Evolutionary conservation across 2,329 filamentous ascomycete genomes (phyloP).

Genomic region (Fusarium subglutinans): DNA sequence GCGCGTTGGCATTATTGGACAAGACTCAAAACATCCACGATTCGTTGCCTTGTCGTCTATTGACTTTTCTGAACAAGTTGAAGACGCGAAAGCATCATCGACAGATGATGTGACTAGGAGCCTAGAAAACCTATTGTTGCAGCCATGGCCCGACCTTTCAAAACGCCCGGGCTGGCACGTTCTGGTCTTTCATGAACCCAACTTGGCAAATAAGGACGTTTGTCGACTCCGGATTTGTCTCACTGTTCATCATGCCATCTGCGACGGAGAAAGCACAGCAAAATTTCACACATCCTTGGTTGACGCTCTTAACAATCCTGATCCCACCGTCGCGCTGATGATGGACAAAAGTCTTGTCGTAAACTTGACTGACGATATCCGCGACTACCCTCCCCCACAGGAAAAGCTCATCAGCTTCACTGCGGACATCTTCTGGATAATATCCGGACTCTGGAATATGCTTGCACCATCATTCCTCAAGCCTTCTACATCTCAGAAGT

Average conservation of each 20-base stretch:
- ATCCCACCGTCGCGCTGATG: neutral
- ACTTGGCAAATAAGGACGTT: neutral
- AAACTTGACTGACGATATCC: neutral
- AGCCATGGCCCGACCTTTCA: neutral
- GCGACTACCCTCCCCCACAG: neutral
- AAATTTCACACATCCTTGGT: neutral
- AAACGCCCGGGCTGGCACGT: neutral
- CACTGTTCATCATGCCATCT: neutral
- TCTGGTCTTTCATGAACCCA: neutral
- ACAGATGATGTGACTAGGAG: too few relatives aligned
- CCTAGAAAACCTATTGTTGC: neutral
- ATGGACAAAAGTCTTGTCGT: neutral
- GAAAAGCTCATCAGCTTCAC: neutral
- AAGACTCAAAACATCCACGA: neutral
- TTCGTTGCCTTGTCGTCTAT: neutral
- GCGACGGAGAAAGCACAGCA: neutral
- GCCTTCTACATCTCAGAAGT: neutral
- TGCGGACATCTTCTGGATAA: neutral
- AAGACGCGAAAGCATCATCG: neutral
- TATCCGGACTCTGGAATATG: neutral
- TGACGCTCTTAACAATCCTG: neutral
- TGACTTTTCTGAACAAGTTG: neutral
- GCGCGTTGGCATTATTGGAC: neutral
- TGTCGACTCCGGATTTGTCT: fast-evolving
- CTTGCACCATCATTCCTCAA: neutral